Base-by-base conservation (phyloP, 2,329 filamentous ascomycete species). In the Xylaria sp. region DNA sequence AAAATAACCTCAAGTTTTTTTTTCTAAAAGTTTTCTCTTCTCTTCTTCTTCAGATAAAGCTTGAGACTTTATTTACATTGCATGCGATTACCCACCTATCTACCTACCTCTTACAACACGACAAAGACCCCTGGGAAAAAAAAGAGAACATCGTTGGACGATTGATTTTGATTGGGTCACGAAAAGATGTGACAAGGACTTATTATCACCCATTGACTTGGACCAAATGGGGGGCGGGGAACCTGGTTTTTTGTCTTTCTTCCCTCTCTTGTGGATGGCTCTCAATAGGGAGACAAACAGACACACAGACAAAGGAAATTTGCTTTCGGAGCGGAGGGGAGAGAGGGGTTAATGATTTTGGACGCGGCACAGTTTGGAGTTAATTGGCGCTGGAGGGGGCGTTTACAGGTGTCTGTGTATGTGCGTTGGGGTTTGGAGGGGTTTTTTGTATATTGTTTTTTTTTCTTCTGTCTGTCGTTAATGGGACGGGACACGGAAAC, bases 141-240 rank as follows among this genome's bases (percentile, higher is more conserved):
- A 10, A 20, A 22, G 1, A 29, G 65, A 66, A 68, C 60, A 69
- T 73, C 66, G 64, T 70, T 69, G 65, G 59, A 72, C 69, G 69
- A 70, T 66, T 36, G 20, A 49, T 49, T 50, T 20, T n/a, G 15
- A 44, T 44, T 22, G 58, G 71, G 66, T 67, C 65, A 72, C 63
- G 68, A 70, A 2, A 20, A 39, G 36, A 63, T 51, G 66, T 71
- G 71, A 70, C 68, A 67, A 63, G 71, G 71, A 71, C 57, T 73
- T 74, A 71, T 73, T 74, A 67, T 22, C 3, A 49, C 6, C 13
- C 25, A 49, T 49, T 7, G 25, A 17, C 17, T 17, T 10, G 55
- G 27, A 58, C 17, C 13, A 15, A 6, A 31, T 45, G 22, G n/a
- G 51, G 51, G 17, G 13, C 13, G 25, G 33, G 31, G 25, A 25